phyloP scores from a whole-genome alignment of 177 flowering plant genomes.

The Vitis hybrid region DNA sequence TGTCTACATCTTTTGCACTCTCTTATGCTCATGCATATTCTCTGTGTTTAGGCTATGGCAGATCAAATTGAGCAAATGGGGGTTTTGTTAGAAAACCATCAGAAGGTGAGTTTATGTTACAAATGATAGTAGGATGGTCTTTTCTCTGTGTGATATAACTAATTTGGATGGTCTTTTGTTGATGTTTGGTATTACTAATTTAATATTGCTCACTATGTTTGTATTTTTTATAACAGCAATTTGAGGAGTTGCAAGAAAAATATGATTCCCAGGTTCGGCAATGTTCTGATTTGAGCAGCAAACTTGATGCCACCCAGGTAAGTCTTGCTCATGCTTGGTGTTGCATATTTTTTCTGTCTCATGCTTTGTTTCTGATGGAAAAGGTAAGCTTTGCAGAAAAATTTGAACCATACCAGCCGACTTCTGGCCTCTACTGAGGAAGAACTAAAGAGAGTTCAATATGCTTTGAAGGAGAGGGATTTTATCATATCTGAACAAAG shows the following conservation, averaged over 20 bases:
- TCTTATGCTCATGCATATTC: conserved; percentile 6
- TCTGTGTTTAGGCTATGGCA: conserved; percentile 68
- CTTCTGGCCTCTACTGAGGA: conserved; percentile 59
- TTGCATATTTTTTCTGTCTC: background rate
- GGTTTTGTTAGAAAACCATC: conserved; percentile 54
- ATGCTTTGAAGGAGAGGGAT: conserved; percentile 75
- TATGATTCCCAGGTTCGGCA: conserved; percentile 58
- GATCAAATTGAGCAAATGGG: conserved; percentile 97
- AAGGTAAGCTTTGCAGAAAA: conserved; percentile 47
- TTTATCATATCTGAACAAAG: conserved; percentile 81
- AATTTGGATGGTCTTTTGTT: background rate
- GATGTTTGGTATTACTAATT: background rate
- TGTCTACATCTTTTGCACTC: background rate
- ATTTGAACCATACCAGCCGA: conserved; percentile 52
- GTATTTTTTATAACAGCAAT: conserved; percentile 41
- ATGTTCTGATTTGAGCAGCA: conserved; percentile 53
- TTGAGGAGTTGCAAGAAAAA: conserved; percentile 76
- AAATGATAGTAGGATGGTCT: no score
- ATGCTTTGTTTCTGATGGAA: conserved; percentile 1
- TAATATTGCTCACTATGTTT: background rate
- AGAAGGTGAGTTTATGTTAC: conserved; percentile 53
- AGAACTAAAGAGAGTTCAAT: conserved; percentile 65
- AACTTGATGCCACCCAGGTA: conserved; percentile 78
- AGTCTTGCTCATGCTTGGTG: conserved; percentile 6
- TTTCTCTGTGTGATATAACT: background rate